Conservation (phyloP, 1,284 basidiomycete genomes). For the Sutorius eximius region DNA sequence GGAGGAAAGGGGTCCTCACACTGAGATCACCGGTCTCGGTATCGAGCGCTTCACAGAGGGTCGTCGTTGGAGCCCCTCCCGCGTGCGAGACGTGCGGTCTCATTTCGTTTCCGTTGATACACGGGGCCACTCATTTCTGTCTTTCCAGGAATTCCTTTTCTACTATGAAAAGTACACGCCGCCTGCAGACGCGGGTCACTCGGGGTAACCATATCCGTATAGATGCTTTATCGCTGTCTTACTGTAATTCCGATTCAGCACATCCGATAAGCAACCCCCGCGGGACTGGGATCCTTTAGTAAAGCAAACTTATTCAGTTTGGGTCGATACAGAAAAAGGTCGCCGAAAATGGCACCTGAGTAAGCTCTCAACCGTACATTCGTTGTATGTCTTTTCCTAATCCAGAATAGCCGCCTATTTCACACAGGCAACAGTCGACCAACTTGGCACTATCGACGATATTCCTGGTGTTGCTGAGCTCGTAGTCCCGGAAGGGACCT, state of each 20-base stretch:
- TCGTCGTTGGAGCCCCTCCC: conserved; percentile 73
- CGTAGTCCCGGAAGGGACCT: conserved; percentile 57
- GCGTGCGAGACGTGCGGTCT: conserved; percentile 69
- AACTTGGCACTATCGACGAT: conserved; percentile 64
- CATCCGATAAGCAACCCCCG: conserved; percentile 46
- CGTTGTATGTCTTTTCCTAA: conserved; percentile 11
- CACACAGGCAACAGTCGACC: conserved; percentile 67
- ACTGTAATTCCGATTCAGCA: conserved; percentile 24
- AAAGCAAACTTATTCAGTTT: conserved; percentile 79
- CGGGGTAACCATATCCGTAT: conserved; percentile 37
- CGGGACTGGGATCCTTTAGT: conserved; percentile 71
- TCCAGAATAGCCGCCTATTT: conserved; percentile 66
- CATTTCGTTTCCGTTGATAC: not conserved
- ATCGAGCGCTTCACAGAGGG: conserved; percentile 80
- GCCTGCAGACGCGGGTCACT: conserved; percentile 42
- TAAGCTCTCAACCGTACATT: conserved; percentile 36
- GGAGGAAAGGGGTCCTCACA: conserved; percentile 78
- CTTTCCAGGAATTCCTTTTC: conserved; percentile 70
- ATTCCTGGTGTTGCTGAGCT: conserved; percentile 53
- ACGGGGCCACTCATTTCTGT: conserved; percentile 2
- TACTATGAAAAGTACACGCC: conserved; percentile 72
- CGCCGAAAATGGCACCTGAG: conserved; percentile 78
- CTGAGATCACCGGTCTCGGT: conserved; percentile 72
- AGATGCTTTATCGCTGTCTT: conserved; percentile 4
- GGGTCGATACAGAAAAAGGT: conserved; percentile 60